A percentile compares a stretch with the other conserved stretches of the same genome.
Conservation (phyloP, 495 filamentous ascomycete genomes). For the Beverwykella pulmonaria region DNA sequence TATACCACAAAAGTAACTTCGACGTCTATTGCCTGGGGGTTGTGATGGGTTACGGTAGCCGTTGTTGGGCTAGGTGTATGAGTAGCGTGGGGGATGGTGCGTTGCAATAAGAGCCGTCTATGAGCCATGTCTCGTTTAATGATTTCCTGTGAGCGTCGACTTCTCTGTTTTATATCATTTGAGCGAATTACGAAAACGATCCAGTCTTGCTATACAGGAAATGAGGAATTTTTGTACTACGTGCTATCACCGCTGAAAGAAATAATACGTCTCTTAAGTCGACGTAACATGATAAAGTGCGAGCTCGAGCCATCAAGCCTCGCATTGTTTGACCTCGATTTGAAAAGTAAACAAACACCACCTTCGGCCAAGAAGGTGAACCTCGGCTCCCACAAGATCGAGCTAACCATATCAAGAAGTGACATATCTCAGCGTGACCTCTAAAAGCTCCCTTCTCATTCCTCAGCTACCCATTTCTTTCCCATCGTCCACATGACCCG, state of each 20-base stretch:
- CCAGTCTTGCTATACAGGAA: not conserved
- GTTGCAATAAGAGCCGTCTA: not conserved
- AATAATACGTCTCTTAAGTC: too few relatives aligned
- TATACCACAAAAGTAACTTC: slow-evolving; percentile 6
- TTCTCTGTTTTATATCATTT: not conserved
- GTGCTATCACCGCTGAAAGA: too few relatives aligned
- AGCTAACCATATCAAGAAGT: not conserved
- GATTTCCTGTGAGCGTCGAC: not conserved
- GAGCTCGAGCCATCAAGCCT: too few relatives aligned
- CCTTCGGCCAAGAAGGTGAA: not conserved
- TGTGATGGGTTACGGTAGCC: not conserved
- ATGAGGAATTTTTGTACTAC: not conserved
- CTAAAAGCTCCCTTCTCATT: not conserved
- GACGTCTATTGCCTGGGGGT: slow-evolving; percentile 7
- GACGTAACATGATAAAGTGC: too few relatives aligned
- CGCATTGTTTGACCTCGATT: too few relatives aligned
- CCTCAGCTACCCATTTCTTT: not conserved
- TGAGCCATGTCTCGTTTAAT: slow-evolving; percentile 2
- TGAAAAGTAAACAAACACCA: slow-evolving; percentile 13
- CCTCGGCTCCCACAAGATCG: slow-evolving; percentile 10
- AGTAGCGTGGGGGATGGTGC: not conserved
- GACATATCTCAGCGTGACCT: not conserved
- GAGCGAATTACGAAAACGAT: not conserved
- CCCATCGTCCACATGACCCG: not conserved
- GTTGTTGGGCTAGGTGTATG: slow-evolving; percentile 11